Percentiles rank a stretch among this genome's conserved stretches.
Conservation (phyloP, 2,329 filamentous ascomycete genomes). For the Hymenoscyphus salicellus region DNA sequence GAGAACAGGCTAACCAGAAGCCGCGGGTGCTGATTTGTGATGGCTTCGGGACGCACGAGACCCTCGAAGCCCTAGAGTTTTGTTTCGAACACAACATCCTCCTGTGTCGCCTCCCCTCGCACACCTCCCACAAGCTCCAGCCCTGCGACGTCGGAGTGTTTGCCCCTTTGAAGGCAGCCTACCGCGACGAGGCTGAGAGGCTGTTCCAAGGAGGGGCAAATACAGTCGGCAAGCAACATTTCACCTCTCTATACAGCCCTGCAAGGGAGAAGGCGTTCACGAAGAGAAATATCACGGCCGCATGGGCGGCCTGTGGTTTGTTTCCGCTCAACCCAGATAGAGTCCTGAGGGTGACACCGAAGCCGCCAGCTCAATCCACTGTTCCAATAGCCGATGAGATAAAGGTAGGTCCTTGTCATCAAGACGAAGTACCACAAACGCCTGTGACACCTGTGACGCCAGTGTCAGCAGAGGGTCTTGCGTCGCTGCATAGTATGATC, state of each 20-base stretch:
- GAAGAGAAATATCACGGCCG: slow-evolving; percentile 3
- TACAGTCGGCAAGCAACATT: background rate
- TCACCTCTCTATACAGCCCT: background rate
- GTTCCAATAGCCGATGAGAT: background rate
- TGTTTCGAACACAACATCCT: slow-evolving; percentile 1
- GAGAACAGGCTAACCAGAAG: background rate
- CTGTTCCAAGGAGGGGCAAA: background rate
- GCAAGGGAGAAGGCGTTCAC: slow-evolving; percentile 2
- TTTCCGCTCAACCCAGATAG: slow-evolving; percentile 1
- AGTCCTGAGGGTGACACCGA: background rate
- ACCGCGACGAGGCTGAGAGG: background rate
- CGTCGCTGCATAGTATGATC: too few species aligned
- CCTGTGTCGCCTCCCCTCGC: background rate
- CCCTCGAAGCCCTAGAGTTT: slow-evolving; percentile 3
- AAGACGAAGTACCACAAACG: slow-evolving; percentile 19
- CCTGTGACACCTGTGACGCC: slow-evolving; percentile 4
- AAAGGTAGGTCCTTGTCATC: slow-evolving; percentile 12
- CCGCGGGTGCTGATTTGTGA: background rate
- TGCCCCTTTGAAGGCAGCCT: background rate
- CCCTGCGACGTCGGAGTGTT: background rate
- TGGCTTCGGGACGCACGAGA: slow-evolving; percentile 1
- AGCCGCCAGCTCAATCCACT: background rate
- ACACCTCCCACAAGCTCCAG: slow-evolving; percentile 4
- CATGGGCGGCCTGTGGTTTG: background rate
- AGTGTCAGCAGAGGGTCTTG: too few species aligned